Evolutionary conservation across 2,329 filamentous ascomycete species (phyloP).

Genomic region (Diplodia seriata): DNA sequence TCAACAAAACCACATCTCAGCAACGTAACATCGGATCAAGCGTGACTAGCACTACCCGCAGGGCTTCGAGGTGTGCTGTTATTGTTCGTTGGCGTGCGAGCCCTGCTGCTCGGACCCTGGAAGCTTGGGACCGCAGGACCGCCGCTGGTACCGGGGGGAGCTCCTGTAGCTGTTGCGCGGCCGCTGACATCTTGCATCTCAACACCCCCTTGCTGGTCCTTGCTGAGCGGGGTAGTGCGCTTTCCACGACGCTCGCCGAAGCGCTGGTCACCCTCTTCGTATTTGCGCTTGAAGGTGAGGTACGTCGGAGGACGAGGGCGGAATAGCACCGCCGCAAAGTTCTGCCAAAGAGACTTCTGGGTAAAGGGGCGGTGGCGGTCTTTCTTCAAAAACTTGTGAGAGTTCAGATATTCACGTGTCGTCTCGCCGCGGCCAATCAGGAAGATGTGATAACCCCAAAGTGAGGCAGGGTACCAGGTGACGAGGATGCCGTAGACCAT

Average conservation of each 20-base stretch:
- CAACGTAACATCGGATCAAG: constrained; percentile 13
- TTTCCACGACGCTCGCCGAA: constrained; percentile 68
- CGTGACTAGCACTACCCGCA: constrained; percentile 22
- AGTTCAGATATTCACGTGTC: constrained; percentile 93
- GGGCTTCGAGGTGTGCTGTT: constrained; percentile 27
- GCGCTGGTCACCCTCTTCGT: constrained; percentile 83
- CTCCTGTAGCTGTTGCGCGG: constrained; percentile 13
- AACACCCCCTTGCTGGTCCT: constrained; percentile 63
- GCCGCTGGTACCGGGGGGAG: neutral
- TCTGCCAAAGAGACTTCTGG: constrained; percentile 75
- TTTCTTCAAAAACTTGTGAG: constrained; percentile 90
- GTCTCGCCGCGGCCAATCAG: constrained; percentile 91
- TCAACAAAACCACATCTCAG: neutral
- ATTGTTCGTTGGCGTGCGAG: constrained; percentile 22
- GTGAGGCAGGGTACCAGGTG: constrained; percentile 79
- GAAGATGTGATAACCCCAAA: constrained; percentile 90
- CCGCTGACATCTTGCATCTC: constrained; percentile 69
- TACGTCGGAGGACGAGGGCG: constrained; percentile 88
- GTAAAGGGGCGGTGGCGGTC: constrained; percentile 92
- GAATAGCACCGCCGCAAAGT: constrained; percentile 81
- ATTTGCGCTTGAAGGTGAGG: constrained; percentile 80
- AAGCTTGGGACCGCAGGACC: constrained; percentile 16
- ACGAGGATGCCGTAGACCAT: constrained; percentile 80
- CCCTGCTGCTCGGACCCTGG: constrained; percentile 21
- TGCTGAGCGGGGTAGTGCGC: constrained; percentile 55